Base-by-base conservation (phyloP, 78 protist genomes). In the Dictyostelium intermedium region DNA sequence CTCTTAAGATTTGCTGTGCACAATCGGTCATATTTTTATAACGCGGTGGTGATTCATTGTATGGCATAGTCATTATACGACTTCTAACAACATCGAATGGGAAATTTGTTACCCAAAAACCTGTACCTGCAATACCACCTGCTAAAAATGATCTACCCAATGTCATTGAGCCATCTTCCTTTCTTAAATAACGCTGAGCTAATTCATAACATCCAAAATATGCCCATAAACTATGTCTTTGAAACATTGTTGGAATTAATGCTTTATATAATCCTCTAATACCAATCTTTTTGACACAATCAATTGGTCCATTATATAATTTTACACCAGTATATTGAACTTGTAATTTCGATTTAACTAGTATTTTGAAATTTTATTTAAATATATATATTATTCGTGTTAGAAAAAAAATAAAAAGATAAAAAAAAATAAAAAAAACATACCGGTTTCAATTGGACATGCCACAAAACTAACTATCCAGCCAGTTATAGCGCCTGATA, bases 81-180 rank as follows among this genome's bases (percentile, higher is more conserved):
- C 82, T 37, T 63, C 91, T 83, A 41, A 92, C 74, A n/a, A 92
- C 96, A 69, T 92, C 96, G 41, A 92, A 83, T 50, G 91, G 91
- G 63, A 84, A 83, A 39, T 79, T 78, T 18, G 86, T 74, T 9
- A 70, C 81, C 95, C 95, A 83, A 69, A 85, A 92, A 50, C 87
- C 69, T 43, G 91, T 83, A 69, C 96, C 96, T 20, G 91, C 96
- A 35, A 83, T 37, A 83, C 96, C 96, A 66, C 96, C 96, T 10
- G 91, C 96, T 80, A 92, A 34, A 78, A 87, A 87, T 72, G 93
- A 87, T 32, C 85, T 78, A 7, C 81, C 93, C 2, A 79, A 11
- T 39, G 93, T 78, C 84, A 87, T 87, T 39, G 84, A 78, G 10
- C 93, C 93, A 66, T 87, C 85, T 30, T 87, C 93, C 8, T 5